Evolutionary conservation across 2,329 filamentous ascomycete genomes (phyloP), one percentile per base, ranked within the genome.

Genomic region (Lecanicillium sp.): DNA sequence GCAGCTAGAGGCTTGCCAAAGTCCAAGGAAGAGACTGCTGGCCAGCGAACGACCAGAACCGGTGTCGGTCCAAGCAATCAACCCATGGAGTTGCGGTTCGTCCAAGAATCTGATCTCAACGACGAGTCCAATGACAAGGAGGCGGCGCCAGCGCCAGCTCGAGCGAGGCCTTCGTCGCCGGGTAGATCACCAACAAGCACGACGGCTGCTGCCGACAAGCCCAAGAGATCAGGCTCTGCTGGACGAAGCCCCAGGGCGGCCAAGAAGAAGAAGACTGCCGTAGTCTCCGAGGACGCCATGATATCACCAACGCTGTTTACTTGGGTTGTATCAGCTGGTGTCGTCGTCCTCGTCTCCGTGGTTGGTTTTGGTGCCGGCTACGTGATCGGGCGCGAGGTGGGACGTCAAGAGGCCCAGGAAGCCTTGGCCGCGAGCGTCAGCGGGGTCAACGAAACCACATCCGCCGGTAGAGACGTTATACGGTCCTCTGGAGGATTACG

Each of bases 1-100:
- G 92, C 90, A 1, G 92, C 90, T 2, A 77, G 92, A 31, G 83
- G 84, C 4, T 68, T 92, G 13, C 78, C 83, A 1, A 95, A 92
- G 54, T 64, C 68, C 13, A 67, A 68, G 35, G 66, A 71, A 35
- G 67, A 71, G 39, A 54, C 55, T 11, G 65, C 67, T 38, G 51
- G 56, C 11, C 51, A 58, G 35, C 46, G 55, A 12, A 42, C 48
- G 11, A 48, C 54, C 9, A 59, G 59, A 33, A 48, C 59, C 17
- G 63, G 64, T 17, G 55, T 71, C 30, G 58, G 68, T 5, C 63
- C 64, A 3, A 66, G 69, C 50, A 61, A 57, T 38, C 72, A 75
- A 45, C 74, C 74, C 2, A 70, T 80, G 58, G 72, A 73, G 43
- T 55, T 82, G 29, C 68, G 73, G 13, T 62, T 82, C 15, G 68